phyloP scores from a whole-genome alignment of 352 stramenopile species.

The Phytophthora colocasiae region DNA sequence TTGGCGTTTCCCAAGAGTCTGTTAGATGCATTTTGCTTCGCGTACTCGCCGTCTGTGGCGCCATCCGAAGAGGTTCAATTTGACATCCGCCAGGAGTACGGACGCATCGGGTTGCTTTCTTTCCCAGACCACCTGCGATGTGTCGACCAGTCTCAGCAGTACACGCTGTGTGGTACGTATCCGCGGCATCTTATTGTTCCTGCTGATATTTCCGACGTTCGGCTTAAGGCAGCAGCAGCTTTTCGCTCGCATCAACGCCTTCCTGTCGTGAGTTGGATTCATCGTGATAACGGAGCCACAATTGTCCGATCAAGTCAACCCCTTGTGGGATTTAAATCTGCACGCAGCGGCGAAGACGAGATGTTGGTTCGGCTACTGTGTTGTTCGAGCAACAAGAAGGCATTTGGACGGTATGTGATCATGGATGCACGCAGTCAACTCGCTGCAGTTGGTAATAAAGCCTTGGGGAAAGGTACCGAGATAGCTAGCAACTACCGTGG shows the following conservation, averaged over 20 bases:
- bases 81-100: slow-evolving; percentile 81
- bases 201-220: slow-evolving; percentile 89
- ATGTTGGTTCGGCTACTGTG: slow-evolving; percentile 74
- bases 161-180: slow-evolving; percentile 95
- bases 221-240: slow-evolving; percentile 73
- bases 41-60: slow-evolving; percentile 69
- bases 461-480: slow-evolving; percentile 96
- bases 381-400: slow-evolving; percentile 58
- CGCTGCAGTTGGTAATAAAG: slow-evolving; percentile 84
- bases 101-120: slow-evolving; percentile 77
- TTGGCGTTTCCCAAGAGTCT: slow-evolving; percentile 78
- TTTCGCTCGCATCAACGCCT: slow-evolving; percentile 80
- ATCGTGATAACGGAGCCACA: slow-evolving; percentile 76
- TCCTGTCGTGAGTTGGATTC: slow-evolving; percentile 80
- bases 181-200: slow-evolving; percentile 94
- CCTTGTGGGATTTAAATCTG: slow-evolving; percentile 81
- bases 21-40: slow-evolving; percentile 86
- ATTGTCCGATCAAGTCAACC: slow-evolving; percentile 86
- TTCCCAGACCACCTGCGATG: slow-evolving; percentile 70
- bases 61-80: slow-evolving; percentile 83
- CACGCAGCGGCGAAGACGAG: slow-evolving; percentile 80
- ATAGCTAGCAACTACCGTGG: slow-evolving; percentile 96
- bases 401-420: slow-evolving; percentile 75
- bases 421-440: slow-evolving; percentile 89
- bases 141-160: slow-evolving; percentile 79